Evolutionary conservation across 192 early-diverging fungal genomes (phyloP), one percentile per base, ranked within the genome.

Genomic region (Coemansia sp.): DNA sequence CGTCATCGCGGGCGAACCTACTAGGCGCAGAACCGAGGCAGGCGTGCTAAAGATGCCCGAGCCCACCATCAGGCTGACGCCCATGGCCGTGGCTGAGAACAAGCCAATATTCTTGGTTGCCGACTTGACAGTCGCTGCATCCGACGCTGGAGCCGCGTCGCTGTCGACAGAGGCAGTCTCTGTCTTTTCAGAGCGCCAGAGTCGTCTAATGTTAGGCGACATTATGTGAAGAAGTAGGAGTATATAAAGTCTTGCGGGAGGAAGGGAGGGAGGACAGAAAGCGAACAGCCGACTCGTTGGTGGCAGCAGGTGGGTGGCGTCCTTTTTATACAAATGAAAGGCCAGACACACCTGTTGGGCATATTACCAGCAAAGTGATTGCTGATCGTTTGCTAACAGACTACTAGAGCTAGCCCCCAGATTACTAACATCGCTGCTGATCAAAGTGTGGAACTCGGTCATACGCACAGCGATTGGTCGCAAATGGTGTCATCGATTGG

Each of bases 11-110:
- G 89, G 85, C 4, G 90, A 87, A 43, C 89, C 89, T 0, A 87
- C 83, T 22, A 87, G 76, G 27, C 79, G 63, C 14, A 91, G 76
- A 29, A 93, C 86, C 22, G 89, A 87, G 0, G 90, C 90, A 22
- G 93, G 93, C 5, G 93, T 91, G 35, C 90, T 88, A 76, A 94
- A 94, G 53, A 93, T 88, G 4, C 93, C 93, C 43, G 88, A 89
- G 2, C 93, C 93, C 42, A 94, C 88, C 83, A 94, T 93, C 51
- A 88, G 70, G 2, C 93, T 91, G 20, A 91, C 69, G 4, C 93
- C 89, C 42, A 94, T 82, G 3, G 84, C 87, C 0, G 88, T 83
- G 29, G 91, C 91, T 43, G 90, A 91, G 27, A 86, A 63, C 5
- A 78, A 62, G 40, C 84, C 84, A 45, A 85, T 83, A 64, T 76